Evolutionary conservation across 352 stramenopile genomes (phyloP).

Genomic region (Nothophytophthora sp.): DNA sequence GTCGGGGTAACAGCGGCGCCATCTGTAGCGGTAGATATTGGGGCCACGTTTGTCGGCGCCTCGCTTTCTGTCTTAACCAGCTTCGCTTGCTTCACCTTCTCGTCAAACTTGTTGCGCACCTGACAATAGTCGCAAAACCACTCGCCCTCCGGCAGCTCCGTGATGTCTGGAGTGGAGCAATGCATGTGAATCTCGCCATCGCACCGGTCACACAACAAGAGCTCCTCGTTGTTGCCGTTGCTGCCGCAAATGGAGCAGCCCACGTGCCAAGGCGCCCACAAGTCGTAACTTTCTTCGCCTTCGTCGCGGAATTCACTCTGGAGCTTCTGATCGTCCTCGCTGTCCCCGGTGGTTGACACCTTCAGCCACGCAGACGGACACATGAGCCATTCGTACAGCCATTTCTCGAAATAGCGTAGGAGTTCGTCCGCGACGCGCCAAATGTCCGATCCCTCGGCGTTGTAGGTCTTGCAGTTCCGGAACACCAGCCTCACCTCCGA

Average conservation of each 20-base stretch:
- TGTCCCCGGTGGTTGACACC: slow-evolving; percentile 50
- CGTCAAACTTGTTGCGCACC: slow-evolving; percentile 54
- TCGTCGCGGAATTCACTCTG: slow-evolving; percentile 63
- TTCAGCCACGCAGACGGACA: slow-evolving; percentile 81
- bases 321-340: slow-evolving; percentile 45
- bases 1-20: background rate
- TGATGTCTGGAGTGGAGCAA: slow-evolving; percentile 72
- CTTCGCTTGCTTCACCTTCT: slow-evolving; percentile 24
- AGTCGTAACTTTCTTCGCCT: slow-evolving; percentile 64
- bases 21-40: background rate
- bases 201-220: slow-evolving; percentile 86
- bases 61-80: slow-evolving; percentile 9
- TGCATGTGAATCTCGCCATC: slow-evolving; percentile 89
- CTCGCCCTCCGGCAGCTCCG: slow-evolving; percentile 70
- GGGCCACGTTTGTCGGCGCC: slow-evolving; percentile 1
- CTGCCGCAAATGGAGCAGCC: slow-evolving; percentile 79
- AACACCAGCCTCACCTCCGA: slow-evolving; percentile 88
- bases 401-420: slow-evolving; percentile 83
- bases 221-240: slow-evolving; percentile 74
- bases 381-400: slow-evolving; percentile 87
- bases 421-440: slow-evolving; percentile 72
- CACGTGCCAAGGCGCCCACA: slow-evolving; percentile 77
- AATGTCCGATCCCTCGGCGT: slow-evolving; percentile 81
- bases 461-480: slow-evolving; percentile 87
- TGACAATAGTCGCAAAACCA: slow-evolving; percentile 85